Base-by-base conservation (phyloP, 2,329 filamentous ascomycete genomes). In the Sporothrix curviconia region DNA sequence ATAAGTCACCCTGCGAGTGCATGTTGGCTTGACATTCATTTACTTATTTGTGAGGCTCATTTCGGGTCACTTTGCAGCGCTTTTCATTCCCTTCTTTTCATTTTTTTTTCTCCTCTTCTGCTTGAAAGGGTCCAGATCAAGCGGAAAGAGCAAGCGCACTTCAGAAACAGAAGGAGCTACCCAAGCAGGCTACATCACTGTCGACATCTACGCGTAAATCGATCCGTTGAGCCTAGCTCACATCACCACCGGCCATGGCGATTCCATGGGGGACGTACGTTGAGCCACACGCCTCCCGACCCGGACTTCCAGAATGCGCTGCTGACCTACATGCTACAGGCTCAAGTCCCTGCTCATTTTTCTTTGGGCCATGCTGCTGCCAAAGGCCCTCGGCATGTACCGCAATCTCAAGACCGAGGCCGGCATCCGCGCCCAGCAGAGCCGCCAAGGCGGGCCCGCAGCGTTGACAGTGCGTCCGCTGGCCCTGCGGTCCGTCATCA, bases 311-410 rank as follows among this genome's bases (percentile, higher is more conserved):
- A 4, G 24, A 24, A 15, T 9, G 1, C 17, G 15, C 8, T n/a
- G 25, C 49, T 53, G 19, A 57, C 56, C 28, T 12, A 32, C 49
- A 47, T n/a, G 17, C 40, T 49, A 56, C 62, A 82, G 78, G 55
- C 73, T 83, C 65, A 79, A 79, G 63, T 78, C 79, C 65, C 72
- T 84, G 62, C 68, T 78, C 66, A 69, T 84, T 66, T 79, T 85
- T 74, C 78, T 92, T 68, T 89, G 85, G 3, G 89, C 89, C 32
- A 76, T 89, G 62, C 74, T 92, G 62, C 70, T 92, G 39, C 86
- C 87, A 53, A 84, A 83, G 65, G 77, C 78, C 58, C 74, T 90
- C 58, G 71, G 75, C 60, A 84, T 81, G 75, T 88, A 89, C 74
- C 83, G 83, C 64, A 78, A 78, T 43, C 55, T 76, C 46, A 75